These are phyloP conservation scores for Camelina laxa DNA, from an alignment of 345 rosid genomes.

Conservation along the genomic window DNA sequence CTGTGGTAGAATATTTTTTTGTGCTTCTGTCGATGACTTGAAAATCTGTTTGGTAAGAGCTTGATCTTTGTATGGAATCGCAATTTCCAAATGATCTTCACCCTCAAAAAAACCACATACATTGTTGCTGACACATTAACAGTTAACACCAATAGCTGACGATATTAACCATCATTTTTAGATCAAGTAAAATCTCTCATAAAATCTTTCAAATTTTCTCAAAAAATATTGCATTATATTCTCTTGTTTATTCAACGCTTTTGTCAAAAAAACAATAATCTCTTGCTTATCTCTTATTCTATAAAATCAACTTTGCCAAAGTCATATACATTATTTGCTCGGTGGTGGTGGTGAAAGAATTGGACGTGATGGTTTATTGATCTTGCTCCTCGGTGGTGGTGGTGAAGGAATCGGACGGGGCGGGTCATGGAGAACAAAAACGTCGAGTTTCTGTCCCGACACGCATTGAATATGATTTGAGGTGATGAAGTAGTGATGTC, in stretches of 20 bases:
- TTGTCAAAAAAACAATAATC: too few species aligned
- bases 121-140: not conserved
- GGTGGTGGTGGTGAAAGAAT: not conserved
- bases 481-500: conserved; percentile 3
- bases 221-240: too few species aligned
- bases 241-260: not conserved
- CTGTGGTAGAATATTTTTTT: too few species aligned
- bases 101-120: not conserved
- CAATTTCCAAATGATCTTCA: not conserved
- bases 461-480: conserved; percentile 1
- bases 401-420: not conserved
- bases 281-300: too few species aligned
- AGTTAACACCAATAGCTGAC: not conserved
- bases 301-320: too few species aligned
- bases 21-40: too few species aligned
- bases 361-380: not conserved
- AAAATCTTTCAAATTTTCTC: too few species aligned
- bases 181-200: not conserved
- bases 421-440: not conserved
- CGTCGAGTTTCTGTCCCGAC: not conserved
- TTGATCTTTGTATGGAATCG: too few species aligned
- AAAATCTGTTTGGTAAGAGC: too few species aligned
- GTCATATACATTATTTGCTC: not conserved
- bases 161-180: not conserved
- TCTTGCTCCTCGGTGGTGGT: not conserved